Base-by-base conservation (phyloP, 1,284 basidiomycete species). In the Ustilago curta region DNA sequence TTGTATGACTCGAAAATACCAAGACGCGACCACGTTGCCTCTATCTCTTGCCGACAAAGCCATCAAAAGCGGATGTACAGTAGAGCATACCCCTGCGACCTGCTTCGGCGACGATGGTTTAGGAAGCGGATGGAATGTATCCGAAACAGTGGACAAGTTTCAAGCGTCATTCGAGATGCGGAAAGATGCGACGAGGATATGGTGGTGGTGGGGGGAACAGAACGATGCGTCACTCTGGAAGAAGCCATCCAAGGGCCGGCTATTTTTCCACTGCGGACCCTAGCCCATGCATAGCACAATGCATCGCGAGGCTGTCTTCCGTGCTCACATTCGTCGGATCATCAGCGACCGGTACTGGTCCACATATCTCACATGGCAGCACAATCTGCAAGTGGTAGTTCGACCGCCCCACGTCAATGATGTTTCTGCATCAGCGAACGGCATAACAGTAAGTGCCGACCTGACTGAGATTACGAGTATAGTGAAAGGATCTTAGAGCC, bases 371-470 rank as follows among this genome's bases (percentile, higher is more conserved):
- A 27, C 37, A 12, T 29, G 4, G 18, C 8, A 4, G 51, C n/a
- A 23, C 23, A 18, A 25, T 12, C 39, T 27, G 51, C 27, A 27
- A 55, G n/a, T 18, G 21, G 35, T 29, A 49, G 47, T 58, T 58
- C 56, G 47, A 18, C 39, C 47, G 55, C 55, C 55, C 55, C 55
- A 57, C 55, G 44, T 31, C 16, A 25, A 57, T 48, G 32, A 23
- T 14, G 9, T 29, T 39, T 19, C 44, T 29, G 35, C 11, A 37
- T 14, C 14, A 5, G 12, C 35, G 35, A 37, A 37, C 35, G 16
- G 35, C 35, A 37, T 2, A 14, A 37, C 35, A 37, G 35, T 16
- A 14, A 37, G 14, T 37, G 35, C 35, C 35, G 16, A 37, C 4
- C 35, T 37, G 35, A 14, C 14, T 37, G 14, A 14, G 14, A 37